A percentile compares a stretch with the other conserved stretches of the same genome.
phyloP scores from a whole-genome alignment of 2,329 filamentous ascomycete species.

The Alternaria sp. region DNA sequence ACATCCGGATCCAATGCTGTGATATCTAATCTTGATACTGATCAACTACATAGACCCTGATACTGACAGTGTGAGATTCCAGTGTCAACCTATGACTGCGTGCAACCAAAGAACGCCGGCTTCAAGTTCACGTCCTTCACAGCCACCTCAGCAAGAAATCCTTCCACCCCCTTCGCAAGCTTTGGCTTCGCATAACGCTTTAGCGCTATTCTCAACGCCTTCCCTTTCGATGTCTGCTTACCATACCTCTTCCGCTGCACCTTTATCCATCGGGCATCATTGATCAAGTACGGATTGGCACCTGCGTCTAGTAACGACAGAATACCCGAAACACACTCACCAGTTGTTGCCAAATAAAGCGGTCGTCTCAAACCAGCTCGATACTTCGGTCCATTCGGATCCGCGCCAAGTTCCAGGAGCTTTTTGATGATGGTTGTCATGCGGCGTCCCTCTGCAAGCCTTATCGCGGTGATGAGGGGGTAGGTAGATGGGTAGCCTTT shows the following conservation, averaged over 20 bases:
- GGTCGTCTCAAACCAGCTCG: neutral
- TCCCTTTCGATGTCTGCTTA: too few relatives aligned
- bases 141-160: neutral
- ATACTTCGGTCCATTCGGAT: neutral
- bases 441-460: rapidly evolving
- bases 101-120: rapidly evolving
- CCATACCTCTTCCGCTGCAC: neutral
- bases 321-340: rapidly evolving
- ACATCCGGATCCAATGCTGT: neutral
- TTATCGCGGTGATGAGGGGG: neutral
- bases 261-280: rapidly evolving
- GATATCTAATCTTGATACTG: neutral
- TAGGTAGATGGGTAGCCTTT: neutral
- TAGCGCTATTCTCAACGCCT: neutral
- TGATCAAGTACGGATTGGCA: neutral
- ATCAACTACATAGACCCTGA: neutral
- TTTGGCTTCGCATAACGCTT: neutral
- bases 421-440: neutral
- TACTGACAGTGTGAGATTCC: too few relatives aligned
- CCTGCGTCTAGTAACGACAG: neutral
- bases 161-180: neutral
- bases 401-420: neutral
- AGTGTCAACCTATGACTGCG: too few relatives aligned
- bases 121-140: neutral
- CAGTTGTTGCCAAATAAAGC: neutral